phyloP scores from a whole-genome alignment of 176 grass and related monocot genomes.

The Secale cereale region DNA sequence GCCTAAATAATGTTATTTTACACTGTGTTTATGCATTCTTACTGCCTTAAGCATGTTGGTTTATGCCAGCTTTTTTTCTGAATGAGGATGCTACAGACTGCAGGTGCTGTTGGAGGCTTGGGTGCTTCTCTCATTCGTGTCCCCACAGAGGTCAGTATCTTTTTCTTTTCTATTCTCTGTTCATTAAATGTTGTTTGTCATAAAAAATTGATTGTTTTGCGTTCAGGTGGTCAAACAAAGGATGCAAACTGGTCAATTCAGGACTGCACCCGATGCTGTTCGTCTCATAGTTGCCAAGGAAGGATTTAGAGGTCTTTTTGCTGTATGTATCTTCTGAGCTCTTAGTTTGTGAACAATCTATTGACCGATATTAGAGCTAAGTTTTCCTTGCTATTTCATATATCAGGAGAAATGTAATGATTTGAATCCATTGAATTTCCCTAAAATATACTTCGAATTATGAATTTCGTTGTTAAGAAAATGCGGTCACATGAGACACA shows the following conservation, averaged over 20 bases:
- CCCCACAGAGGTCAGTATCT: conserved; percentile 73
- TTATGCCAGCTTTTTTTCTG: conserved; percentile 10
- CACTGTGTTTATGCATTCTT: neutral
- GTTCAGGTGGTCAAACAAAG: conserved; percentile 93
- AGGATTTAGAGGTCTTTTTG: conserved; percentile 84
- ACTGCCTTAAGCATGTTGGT: conserved; percentile 19
- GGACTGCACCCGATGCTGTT: conserved; percentile 64
- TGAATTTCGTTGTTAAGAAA: neutral
- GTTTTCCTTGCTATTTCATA: neutral
- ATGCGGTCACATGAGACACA: neutral
- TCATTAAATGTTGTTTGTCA: neutral
- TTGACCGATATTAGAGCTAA: neutral
- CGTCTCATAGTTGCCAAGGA: conserved; percentile 82
- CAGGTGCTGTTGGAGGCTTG: conserved; percentile 86
- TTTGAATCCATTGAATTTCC: neutral
- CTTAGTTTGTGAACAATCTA: neutral
- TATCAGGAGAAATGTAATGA: neutral
- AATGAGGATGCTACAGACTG: conserved; percentile 49
- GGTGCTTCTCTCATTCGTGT: conserved; percentile 87
- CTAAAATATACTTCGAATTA: neutral
- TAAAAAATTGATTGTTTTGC: neutral
- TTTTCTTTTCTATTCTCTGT: neutral
- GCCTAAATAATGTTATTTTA: neutral
- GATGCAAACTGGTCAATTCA: conserved; percentile 90
- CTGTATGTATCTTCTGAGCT: conserved; percentile 50